A percentile compares a stretch with the other conserved stretches of the same genome.
Conservation (phyloP, 2,329 filamentous ascomycete genomes). For the Fusarium sp. region DNA sequence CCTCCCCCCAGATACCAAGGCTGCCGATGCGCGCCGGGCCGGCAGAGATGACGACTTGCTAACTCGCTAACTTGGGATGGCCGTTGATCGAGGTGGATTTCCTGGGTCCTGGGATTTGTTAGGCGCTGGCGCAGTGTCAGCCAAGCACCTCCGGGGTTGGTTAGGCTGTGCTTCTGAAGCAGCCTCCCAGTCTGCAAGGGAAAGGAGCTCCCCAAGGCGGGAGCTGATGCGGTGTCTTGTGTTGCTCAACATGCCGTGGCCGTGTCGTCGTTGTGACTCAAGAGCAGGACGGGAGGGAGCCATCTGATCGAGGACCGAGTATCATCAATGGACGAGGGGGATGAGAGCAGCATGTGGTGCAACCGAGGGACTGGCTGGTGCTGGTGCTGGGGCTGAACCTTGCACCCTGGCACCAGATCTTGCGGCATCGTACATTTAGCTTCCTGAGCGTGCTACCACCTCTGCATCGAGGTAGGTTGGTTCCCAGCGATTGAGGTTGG, state of each 20-base stretch:
- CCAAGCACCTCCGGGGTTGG: constrained; percentile 20
- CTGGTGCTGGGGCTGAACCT: constrained; percentile 34
- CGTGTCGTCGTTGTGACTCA: constrained; percentile 19
- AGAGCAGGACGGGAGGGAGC: constrained; percentile 16
- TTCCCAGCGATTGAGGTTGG: background rate
- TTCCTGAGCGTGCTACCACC: constrained; percentile 31
- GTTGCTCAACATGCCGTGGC: constrained; percentile 28
- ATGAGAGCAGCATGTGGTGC: constrained; percentile 28
- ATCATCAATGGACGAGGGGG: constrained; percentile 14
- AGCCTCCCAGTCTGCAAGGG: constrained; percentile 18
- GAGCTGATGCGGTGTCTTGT: constrained; percentile 41
- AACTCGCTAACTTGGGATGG: background rate
- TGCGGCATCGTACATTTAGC: constrained; percentile 43
- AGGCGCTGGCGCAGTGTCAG: constrained; percentile 26
- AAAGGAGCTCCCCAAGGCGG: constrained; percentile 28
- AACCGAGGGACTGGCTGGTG: constrained; percentile 23
- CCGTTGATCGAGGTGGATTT: constrained; percentile 16
- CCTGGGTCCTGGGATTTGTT: constrained; percentile 13
- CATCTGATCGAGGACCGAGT: constrained; percentile 23
- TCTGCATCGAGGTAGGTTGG: constrained; percentile 18
- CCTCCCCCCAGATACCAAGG: constrained; percentile 5
- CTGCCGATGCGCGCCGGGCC: background rate
- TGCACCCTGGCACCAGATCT: constrained; percentile 44
- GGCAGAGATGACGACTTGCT: constrained; percentile 5
- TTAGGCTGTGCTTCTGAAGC: constrained; percentile 14